Percentiles rank a stretch among this genome's conserved stretches.
phyloP scores from a whole-genome alignment of 495 filamentous ascomycete genomes.

The Xylaria scruposa region DNA sequence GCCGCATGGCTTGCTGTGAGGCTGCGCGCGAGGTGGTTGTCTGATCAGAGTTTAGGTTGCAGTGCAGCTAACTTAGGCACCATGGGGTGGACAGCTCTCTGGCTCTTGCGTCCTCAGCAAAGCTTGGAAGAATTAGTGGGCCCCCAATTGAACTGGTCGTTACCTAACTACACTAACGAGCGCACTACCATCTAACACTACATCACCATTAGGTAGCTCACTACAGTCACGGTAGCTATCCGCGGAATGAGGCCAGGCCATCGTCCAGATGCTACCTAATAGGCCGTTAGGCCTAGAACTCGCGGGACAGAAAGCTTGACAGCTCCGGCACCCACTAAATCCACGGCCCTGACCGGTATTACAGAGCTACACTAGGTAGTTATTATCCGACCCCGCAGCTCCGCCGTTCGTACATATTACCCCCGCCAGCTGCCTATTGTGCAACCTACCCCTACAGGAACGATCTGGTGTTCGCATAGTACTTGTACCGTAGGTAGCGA shows the following conservation, averaged over 20 bases:
- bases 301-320: too few species aligned
- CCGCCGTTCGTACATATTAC: conserved; percentile 9
- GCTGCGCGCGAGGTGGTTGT: conserved; percentile 7
- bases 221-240: conserved; percentile 8
- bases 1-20: conserved; percentile 19
- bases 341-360: conserved; percentile 1
- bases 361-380: neutral
- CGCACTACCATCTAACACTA: neutral
- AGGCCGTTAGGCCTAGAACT: neutral
- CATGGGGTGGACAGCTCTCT: neutral
- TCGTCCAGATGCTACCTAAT: neutral
- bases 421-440: neutral
- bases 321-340: neutral
- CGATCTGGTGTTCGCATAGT: neutral
- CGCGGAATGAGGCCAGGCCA: neutral
- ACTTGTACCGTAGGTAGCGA: neutral
- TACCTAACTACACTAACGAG: neutral
- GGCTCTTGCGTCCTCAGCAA: neutral
- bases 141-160: neutral
- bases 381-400: conserved; percentile 15
- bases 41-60: neutral
- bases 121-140: neutral
- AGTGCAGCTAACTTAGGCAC: conserved; percentile 8
- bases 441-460: neutral
- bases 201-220: neutral